A percentile compares a stretch with the other conserved stretches of the same genome.
Evolutionary conservation across 768 basidiomycete genomes (phyloP).

Genomic region (Coprinopsis marcescibilis): DNA sequence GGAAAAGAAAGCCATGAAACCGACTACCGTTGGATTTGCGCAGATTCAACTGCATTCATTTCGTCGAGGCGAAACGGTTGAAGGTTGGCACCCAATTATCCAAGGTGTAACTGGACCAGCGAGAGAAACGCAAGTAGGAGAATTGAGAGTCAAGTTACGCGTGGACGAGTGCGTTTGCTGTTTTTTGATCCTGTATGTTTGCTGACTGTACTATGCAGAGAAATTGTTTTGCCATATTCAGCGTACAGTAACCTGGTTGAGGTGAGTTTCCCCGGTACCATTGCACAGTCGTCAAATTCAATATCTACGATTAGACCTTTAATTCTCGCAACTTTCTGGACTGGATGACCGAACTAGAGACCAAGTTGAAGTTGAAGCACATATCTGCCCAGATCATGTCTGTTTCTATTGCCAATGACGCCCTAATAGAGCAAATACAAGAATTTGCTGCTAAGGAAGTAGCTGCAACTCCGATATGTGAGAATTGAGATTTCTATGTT

Average conservation of each 20-base stretch:
- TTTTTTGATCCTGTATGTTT: neutral
- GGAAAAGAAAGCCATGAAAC: slow-evolving; percentile 59
- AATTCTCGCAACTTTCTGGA: slow-evolving; percentile 61
- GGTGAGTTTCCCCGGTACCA: slow-evolving; percentile 31
- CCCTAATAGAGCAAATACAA: slow-evolving; percentile 61
- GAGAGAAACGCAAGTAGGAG: slow-evolving; percentile 61
- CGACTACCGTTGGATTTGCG: slow-evolving; percentile 52
- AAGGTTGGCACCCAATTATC: slow-evolving; percentile 83
- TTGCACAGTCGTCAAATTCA: slow-evolving; percentile 5
- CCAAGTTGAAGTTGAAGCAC: slow-evolving; percentile 59
- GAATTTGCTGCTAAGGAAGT: slow-evolving; percentile 68
- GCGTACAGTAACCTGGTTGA: slow-evolving; percentile 57
- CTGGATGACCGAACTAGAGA: slow-evolving; percentile 70
- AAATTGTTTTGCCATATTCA: slow-evolving; percentile 68
- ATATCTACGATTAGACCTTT: slow-evolving; percentile 35
- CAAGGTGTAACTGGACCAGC: slow-evolving; percentile 37
- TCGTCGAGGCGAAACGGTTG: slow-evolving; percentile 64
- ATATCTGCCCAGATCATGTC: slow-evolving; percentile 57
- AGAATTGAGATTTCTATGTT: slow-evolving; percentile 8
- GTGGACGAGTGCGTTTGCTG: slow-evolving; percentile 62
- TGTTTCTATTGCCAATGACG: slow-evolving; percentile 63
- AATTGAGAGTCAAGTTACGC: slow-evolving; percentile 64
- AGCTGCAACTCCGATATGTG: slow-evolving; percentile 61
- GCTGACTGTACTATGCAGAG: slow-evolving; percentile 36
- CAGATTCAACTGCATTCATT: slow-evolving; percentile 66